Conservation (phyloP, 768 basidiomycete genomes). For the Lentinus brumalis region DNA sequence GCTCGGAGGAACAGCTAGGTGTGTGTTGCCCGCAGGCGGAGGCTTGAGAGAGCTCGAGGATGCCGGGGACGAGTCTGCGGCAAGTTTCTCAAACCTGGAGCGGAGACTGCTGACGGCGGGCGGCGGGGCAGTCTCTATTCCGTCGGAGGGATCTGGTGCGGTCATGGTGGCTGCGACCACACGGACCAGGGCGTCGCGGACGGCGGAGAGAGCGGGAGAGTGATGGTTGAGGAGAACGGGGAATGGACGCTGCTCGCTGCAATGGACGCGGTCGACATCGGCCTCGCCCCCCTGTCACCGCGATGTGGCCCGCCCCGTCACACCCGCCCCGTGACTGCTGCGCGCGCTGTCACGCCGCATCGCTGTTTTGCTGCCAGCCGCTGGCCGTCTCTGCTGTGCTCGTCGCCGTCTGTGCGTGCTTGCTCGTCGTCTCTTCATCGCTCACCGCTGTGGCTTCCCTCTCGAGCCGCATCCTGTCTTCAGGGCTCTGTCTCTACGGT, state of each 20-base stretch:
- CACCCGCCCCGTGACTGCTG: not conserved
- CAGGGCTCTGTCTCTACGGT: too few relatives aligned
- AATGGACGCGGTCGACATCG: not conserved
- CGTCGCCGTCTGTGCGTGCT: too few relatives aligned
- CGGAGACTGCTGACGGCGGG: conserved; percentile 70
- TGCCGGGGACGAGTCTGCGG: conserved; percentile 40
- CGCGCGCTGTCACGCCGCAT: not conserved
- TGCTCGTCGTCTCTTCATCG: too few relatives aligned
- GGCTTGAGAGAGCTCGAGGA: conserved; percentile 14
- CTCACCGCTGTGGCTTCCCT: too few relatives aligned
- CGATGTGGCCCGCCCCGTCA: not conserved
- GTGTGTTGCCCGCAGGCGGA: conserved; percentile 7
- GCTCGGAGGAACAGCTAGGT: conserved; percentile 27
- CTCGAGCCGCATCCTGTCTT: too few relatives aligned
- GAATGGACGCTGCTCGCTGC: not conserved
- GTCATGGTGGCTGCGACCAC: conserved; percentile 23
- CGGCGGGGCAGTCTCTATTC: conserved; percentile 55
- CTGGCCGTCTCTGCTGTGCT: too few relatives aligned
- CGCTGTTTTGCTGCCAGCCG: too few relatives aligned
- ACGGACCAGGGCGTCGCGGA: not conserved
- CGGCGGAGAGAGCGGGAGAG: not conserved
- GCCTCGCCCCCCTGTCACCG: not conserved
- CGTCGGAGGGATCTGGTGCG: conserved; percentile 18
- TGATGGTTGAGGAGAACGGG: not conserved
- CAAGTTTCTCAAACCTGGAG: conserved; percentile 72